Percentiles rank a stretch among this genome's conserved stretches.
These are phyloP conservation scores for Neofusicoccum umdonicola DNA, from an alignment of 2,329 filamentous ascomycete species.

Conservation along the genomic window DNA sequence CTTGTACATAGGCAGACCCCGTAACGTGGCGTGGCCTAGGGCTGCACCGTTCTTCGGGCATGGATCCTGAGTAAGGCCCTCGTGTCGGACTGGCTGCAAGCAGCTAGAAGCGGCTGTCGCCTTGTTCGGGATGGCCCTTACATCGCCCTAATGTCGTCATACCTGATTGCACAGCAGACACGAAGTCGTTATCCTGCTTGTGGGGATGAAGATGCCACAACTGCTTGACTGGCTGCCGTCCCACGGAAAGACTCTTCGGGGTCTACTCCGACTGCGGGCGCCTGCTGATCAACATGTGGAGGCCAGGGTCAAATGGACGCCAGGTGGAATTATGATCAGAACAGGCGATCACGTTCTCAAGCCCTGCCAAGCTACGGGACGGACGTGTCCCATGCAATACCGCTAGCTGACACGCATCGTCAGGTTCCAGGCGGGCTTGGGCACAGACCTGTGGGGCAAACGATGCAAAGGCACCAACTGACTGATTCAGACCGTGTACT, in stretches of 20 bases:
- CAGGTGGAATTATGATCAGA: not conserved
- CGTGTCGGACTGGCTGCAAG: not conserved
- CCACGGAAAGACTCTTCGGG: not conserved
- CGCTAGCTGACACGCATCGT: not conserved
- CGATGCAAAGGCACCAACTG: not conserved
- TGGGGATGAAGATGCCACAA: not conserved
- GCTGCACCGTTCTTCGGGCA: not conserved
- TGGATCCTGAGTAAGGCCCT: conserved; percentile 5
- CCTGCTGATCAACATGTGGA: not conserved
- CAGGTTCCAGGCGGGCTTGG: not conserved
- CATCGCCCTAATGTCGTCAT: conserved; percentile 3
- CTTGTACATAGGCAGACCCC: not conserved
- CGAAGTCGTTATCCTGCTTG: no score
- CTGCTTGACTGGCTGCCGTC: no score
- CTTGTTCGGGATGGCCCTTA: not conserved
- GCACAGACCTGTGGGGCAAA: not conserved
- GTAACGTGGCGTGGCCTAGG: not conserved
- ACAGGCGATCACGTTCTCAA: not conserved
- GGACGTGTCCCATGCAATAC: not conserved
- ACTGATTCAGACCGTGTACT: not conserved
- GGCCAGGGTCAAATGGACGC: not conserved
- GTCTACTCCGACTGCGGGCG: not conserved
- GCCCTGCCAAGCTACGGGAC: not conserved
- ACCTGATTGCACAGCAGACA: not conserved
- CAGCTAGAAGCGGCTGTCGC: not conserved